Base-by-base conservation (phyloP, 345 rosid species). In the Gossypium anomalum region DNA sequence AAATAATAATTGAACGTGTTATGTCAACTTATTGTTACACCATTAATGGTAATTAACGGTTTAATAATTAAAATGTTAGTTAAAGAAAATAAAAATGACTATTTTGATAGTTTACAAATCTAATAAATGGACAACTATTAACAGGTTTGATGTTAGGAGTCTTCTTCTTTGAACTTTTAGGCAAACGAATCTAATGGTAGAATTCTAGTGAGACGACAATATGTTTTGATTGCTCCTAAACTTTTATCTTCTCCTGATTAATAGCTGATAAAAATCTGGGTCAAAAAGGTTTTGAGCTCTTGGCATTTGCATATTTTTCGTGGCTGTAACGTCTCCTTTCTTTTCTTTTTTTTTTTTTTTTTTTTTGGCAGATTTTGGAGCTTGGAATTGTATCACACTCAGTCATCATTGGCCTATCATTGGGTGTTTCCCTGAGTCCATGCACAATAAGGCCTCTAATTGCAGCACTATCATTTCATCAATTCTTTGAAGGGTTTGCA, bases 311-410 rank as follows among this genome's bases (percentile, higher is more conserved):
- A 5, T 27, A 27, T 27, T 13, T 27, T 61, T 3, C 70, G 19
- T n/a, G 27, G 52, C 44, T 65, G 70, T 65, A 43, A 65, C 4
- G 15, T 65, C 51, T 15, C 27, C 19, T 44, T 79, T 14, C 66
- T 70, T 7, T 9, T 1, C 8, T 25, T 72, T 48, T 8, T 11
- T 14, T 0, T 22, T 22, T 22, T 22, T 11, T 2, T 16, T 60
- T 70, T 7, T 10, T 1, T n/a, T 34, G 69, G 47, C 85, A 95
- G 99, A 81, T 95, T 79, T 78, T 95, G 88, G 99, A 95, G 60
- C 89, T 95, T 79, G 99, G 99, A 64, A 89, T 95, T 45, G 93
- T 95, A 67, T 93, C 98, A 2, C 97, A 95, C 76, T 95, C 99
- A 0, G 82, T 93, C 14, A 93, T 95, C 38, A 93, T 95, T 38